Conservation (phyloP, 768 basidiomycete genomes). For the Porphyrellus cyaneotinctus region DNA sequence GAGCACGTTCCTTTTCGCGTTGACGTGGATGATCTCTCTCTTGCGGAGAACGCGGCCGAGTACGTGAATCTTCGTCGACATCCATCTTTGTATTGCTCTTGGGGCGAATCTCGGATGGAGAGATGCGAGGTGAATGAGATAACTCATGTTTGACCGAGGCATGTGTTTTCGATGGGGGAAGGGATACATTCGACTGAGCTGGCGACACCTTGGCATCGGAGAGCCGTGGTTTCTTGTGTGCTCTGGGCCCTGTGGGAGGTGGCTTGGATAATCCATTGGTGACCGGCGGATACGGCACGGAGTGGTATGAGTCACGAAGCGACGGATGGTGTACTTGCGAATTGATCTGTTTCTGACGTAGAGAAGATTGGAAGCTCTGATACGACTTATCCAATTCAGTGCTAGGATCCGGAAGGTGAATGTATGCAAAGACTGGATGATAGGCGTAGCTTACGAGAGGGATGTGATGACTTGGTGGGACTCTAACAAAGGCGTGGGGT, state of each 20-base stretch:
- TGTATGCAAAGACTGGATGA: constrained; percentile 5
- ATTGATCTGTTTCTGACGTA: constrained; percentile 38
- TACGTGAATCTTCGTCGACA: constrained; percentile 49
- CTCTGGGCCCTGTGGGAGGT: constrained; percentile 76
- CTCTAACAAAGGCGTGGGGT: constrained; percentile 41
- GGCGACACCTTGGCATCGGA: constrained; percentile 47
- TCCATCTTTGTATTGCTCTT: constrained; percentile 46
- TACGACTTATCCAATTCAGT: constrained; percentile 76
- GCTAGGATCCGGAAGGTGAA: constrained; percentile 36
- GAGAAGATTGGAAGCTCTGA: constrained; percentile 49
- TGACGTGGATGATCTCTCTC: constrained; percentile 38
- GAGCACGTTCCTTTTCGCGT: constrained; percentile 35
- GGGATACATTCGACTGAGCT: constrained; percentile 29
- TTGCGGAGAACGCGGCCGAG: constrained; percentile 41
- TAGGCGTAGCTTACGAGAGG: constrained; percentile 57
- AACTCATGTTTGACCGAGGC: constrained; percentile 21
- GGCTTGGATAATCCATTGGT: constrained; percentile 42
- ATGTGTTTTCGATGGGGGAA: constrained; percentile 26
- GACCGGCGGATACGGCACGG: constrained; percentile 27
- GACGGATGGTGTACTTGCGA: constrained; percentile 32
- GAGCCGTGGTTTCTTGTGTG: constrained; percentile 74
- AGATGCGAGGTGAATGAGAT: constrained; percentile 30
- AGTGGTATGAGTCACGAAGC: constrained; percentile 45
- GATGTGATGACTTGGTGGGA: constrained; percentile 69
- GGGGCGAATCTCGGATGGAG: constrained; percentile 25